These are phyloP conservation scores for Suhomyces sp. DNA, from an alignment of 805 yeast genomes.

Conservation along the genomic window DNA sequence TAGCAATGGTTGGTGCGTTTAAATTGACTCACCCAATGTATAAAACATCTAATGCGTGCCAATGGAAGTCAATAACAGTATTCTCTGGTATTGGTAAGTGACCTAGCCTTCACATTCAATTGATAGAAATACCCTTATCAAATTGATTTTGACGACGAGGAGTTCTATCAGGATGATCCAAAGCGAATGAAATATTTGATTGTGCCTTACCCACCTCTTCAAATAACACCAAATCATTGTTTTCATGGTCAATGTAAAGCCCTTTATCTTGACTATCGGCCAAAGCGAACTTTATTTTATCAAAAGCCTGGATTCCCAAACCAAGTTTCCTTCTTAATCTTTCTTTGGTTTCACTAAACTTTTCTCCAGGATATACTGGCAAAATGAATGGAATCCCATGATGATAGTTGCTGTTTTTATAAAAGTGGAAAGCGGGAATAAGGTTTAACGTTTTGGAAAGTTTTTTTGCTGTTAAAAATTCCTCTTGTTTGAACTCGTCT, in stretches of 20 bases:
- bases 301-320: slow-evolving; percentile 75
- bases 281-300: slow-evolving; percentile 67
- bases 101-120: slow-evolving; percentile 16
- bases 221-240: slow-evolving; percentile 54
- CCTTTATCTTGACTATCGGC: slow-evolving; percentile 44
- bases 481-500: slow-evolving; percentile 24
- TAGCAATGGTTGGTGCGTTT: background rate
- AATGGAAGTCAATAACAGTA: too few species aligned
- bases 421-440: slow-evolving; percentile 73
- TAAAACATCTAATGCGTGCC: too few species aligned
- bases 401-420: slow-evolving; percentile 59
- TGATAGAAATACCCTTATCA: slow-evolving; percentile 46
- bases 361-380: slow-evolving; percentile 67
- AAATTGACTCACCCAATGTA: too few species aligned
- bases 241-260: slow-evolving; percentile 45
- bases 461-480: slow-evolving; percentile 20
- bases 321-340: slow-evolving; percentile 74
- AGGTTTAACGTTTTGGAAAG: slow-evolving; percentile 37
- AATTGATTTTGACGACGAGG: slow-evolving; percentile 39
- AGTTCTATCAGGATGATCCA: slow-evolving; percentile 86
- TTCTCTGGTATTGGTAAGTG: slow-evolving; percentile 1
- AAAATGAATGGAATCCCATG: slow-evolving; percentile 90
- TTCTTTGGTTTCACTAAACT: slow-evolving; percentile 56
- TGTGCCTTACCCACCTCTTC: slow-evolving; percentile 45
- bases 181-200: slow-evolving; percentile 58